Evolutionary conservation across 805 yeast species (phyloP).

Genomic region (Wickerhamomyces tratensis): DNA sequence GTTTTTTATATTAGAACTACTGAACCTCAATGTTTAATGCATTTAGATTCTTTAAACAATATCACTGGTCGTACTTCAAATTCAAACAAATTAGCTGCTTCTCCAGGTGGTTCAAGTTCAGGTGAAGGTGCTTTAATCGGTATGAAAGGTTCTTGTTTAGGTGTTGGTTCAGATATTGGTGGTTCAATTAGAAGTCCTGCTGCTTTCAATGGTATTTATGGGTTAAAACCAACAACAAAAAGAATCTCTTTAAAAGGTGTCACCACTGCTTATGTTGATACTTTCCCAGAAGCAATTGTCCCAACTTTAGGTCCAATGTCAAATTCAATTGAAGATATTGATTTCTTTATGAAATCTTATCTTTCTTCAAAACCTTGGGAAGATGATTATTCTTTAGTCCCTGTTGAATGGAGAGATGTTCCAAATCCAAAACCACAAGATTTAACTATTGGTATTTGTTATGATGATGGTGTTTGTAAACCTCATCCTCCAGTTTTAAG

Average conservation of each 20-base stretch:
- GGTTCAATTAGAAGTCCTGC: slow-evolving; percentile 65
- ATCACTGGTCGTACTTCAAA: slow-evolving; percentile 51
- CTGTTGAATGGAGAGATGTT: slow-evolving; percentile 31
- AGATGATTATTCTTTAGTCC: slow-evolving; percentile 24
- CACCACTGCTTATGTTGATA: slow-evolving; percentile 5
- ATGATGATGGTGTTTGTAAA: slow-evolving; percentile 54
- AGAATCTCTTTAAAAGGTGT: slow-evolving; percentile 30
- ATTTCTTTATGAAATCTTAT: slow-evolving; percentile 54
- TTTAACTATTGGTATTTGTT: slow-evolving; percentile 52
- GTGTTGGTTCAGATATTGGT: slow-evolving; percentile 65
- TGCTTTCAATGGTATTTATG: slow-evolving; percentile 51
- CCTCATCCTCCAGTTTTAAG: slow-evolving; percentile 60
- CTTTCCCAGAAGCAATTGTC: slow-evolving; percentile 42
- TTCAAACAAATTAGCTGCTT: slow-evolving; percentile 44
- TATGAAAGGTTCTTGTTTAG: slow-evolving; percentile 50
- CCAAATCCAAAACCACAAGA: slow-evolving; percentile 25
- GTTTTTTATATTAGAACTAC: slow-evolving; percentile 56
- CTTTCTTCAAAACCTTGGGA: slow-evolving; percentile 46
- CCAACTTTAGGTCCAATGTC: slow-evolving; percentile 66
- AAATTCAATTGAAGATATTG: slow-evolving; percentile 55
- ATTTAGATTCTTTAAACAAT: slow-evolving; percentile 51
- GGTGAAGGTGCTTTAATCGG: slow-evolving; percentile 63
- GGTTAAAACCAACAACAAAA: slow-evolving; percentile 53
- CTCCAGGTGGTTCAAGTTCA: slow-evolving; percentile 68
- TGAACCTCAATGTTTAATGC: slow-evolving; percentile 66